Evolutionary conservation across 148 eudicot genomes (phyloP).

Genomic region (Fallopia convolvulus): DNA sequence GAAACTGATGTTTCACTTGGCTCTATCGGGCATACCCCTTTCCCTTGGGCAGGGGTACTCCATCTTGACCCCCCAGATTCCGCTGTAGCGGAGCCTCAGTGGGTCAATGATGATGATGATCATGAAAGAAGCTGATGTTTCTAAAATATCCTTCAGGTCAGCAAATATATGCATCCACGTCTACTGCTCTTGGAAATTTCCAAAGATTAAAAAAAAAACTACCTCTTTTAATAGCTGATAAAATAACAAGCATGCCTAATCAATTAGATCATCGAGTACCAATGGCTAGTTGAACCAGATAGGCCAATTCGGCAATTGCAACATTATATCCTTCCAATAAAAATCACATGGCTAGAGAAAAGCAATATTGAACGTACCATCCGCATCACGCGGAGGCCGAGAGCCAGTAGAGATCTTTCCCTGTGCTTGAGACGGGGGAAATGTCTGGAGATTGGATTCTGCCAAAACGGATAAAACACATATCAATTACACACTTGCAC

Average conservation of each 20-base stretch:
- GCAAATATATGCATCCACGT: not conserved
- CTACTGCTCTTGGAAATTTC: not conserved
- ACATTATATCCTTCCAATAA: not conserved
- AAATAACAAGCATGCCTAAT: not conserved
- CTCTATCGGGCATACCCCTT: no score
- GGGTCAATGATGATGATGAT: no score
- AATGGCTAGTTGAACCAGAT: not conserved
- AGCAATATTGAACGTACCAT: slow-evolving; percentile 34
- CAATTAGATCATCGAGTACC: not conserved
- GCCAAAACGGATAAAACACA: slow-evolving; percentile 12
- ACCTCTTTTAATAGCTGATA: not conserved
- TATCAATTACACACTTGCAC: not conserved
- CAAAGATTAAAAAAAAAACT: not conserved
- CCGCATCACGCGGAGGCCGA: slow-evolving; percentile 85
- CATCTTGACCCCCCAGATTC: no score
- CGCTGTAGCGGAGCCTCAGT: no score
- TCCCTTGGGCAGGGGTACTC: no score
- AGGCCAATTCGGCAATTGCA: not conserved
- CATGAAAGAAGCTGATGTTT: slow-evolving; percentile 1
- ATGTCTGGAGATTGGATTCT: slow-evolving; percentile 81
- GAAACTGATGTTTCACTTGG: no score
- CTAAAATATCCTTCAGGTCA: not conserved
- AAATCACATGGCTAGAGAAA: not conserved
- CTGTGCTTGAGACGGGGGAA: slow-evolving; percentile 62
- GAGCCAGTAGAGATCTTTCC: slow-evolving; percentile 64